A percentile compares a stretch with the other conserved stretches of the same genome.
phyloP scores from a whole-genome alignment of 306 rosid species.

The Pueraria montana region DNA sequence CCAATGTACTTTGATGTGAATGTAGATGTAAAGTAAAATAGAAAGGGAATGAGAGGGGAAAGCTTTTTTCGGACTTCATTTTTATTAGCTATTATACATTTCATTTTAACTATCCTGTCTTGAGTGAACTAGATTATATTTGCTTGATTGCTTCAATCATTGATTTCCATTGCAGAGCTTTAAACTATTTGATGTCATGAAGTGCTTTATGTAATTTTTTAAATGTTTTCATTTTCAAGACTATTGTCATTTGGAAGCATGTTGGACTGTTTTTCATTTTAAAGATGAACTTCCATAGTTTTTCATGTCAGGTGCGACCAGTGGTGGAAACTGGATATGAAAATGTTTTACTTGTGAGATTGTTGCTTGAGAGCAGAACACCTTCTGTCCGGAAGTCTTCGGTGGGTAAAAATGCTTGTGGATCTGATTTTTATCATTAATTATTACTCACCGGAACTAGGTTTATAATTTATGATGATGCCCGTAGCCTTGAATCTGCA shows the following conservation, averaged over 20 bases:
- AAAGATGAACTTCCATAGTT: slow-evolving; percentile 37
- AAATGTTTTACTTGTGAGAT: slow-evolving; percentile 84
- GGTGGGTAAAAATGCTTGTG: slow-evolving; percentile 60
- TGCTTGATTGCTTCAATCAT: slow-evolving; percentile 20
- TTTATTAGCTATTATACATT: not conserved
- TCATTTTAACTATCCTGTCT: too few species aligned
- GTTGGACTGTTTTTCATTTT: slow-evolving; percentile 21
- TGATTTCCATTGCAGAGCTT: slow-evolving; percentile 1
- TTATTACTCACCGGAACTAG: not conserved
- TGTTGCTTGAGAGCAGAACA: slow-evolving; percentile 77
- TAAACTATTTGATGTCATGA: not conserved
- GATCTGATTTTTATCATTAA: slow-evolving; percentile 12
- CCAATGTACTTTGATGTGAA: not conserved
- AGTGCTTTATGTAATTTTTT: not conserved
- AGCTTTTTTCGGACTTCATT: not conserved
- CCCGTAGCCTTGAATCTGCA: slow-evolving; percentile 38
- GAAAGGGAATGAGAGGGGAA: not conserved
- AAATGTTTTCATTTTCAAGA: slow-evolving; percentile 21
- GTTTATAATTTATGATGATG: slow-evolving; percentile 20
- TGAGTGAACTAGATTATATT: not conserved
- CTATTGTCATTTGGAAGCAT: slow-evolving; percentile 16
- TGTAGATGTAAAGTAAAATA: not conserved
- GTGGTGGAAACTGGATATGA: slow-evolving; percentile 98
- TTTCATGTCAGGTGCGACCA: slow-evolving; percentile 84
- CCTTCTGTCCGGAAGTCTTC: slow-evolving; percentile 78